Evolutionary conservation across 306 rosid genomes (phyloP).

Genomic region (Ormosia emarginata): DNA sequence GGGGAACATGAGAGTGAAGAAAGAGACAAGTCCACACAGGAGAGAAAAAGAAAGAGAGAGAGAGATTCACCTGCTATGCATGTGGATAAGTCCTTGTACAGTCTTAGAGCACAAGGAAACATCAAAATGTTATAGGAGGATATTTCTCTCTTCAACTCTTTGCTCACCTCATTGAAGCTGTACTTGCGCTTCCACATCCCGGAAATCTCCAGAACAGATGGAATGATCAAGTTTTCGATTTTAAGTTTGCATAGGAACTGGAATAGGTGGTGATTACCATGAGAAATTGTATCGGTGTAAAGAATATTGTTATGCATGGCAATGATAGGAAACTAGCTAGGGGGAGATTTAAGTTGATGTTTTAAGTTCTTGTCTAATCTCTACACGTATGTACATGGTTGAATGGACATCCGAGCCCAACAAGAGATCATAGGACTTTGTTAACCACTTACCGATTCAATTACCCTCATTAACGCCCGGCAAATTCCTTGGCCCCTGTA

Average conservation of each 20-base stretch:
- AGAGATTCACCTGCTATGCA: not conserved
- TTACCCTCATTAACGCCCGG: not conserved
- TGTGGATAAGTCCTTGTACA: not conserved
- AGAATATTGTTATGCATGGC: not conserved
- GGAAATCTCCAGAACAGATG: not conserved
- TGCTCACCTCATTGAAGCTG: not conserved
- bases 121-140: constrained; percentile 25
- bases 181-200: constrained; percentile 33
- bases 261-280: not conserved
- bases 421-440: not conserved
- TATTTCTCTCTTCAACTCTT: not conserved
- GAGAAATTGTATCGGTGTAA: not conserved
- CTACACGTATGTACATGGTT: not conserved
- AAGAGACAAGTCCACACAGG: not conserved
- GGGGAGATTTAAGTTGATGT: not conserved
- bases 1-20: not conserved
- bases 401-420: not conserved
- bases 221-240: constrained; percentile 28
- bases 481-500: constrained; percentile 29
- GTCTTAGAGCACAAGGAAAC: not conserved
- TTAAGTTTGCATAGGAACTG: constrained; percentile 22
- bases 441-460: constrained; percentile 39
- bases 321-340: not conserved
- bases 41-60: not conserved
- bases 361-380: not conserved